Evolutionary conservation across 129 eudicot genomes (phyloP).

Genomic region (Sambucus nigra): DNA sequence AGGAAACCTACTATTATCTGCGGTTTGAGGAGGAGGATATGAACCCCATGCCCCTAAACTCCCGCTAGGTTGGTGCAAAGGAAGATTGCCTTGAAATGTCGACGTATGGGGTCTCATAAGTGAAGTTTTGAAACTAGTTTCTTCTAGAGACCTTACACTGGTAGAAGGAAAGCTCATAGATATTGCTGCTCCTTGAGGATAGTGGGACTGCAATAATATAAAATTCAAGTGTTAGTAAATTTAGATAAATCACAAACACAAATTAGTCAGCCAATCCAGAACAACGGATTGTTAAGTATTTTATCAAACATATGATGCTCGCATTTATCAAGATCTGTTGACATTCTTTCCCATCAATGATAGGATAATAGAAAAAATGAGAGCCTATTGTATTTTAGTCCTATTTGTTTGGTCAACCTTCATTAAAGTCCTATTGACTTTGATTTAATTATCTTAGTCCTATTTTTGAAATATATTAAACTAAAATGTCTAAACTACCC

Average conservation of each 20-base stretch:
- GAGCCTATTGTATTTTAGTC: no score
- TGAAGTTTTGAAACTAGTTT: conserved; percentile 11
- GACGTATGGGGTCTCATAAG: conserved; percentile 14
- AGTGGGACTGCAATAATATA: conserved; percentile 18
- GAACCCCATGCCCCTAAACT: conserved; percentile 13
- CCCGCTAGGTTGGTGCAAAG: conserved; percentile 25
- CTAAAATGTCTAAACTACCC: no score
- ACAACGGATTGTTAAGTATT: background rate
- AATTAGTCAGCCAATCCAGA: background rate
- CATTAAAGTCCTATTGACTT: no score
- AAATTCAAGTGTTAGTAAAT: background rate
- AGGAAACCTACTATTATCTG: conserved; percentile 13
- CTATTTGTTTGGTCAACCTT: no score
- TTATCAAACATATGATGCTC: background rate
- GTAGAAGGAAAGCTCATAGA: conserved; percentile 16
- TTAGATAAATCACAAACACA: background rate
- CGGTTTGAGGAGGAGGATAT: conserved; percentile 5
- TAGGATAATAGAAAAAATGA: no score
- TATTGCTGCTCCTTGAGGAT: conserved; percentile 18
- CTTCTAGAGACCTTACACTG: conserved; percentile 1
- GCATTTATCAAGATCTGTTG: no score
- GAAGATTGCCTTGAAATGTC: conserved; percentile 9
- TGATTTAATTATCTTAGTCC: no score
- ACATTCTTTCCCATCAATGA: no score
- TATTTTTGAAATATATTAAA: no score